Percentiles rank a stretch among this genome's conserved stretches.
phyloP scores from a whole-genome alignment of 257 asterid species.

The Solanum pinnatisectum region DNA sequence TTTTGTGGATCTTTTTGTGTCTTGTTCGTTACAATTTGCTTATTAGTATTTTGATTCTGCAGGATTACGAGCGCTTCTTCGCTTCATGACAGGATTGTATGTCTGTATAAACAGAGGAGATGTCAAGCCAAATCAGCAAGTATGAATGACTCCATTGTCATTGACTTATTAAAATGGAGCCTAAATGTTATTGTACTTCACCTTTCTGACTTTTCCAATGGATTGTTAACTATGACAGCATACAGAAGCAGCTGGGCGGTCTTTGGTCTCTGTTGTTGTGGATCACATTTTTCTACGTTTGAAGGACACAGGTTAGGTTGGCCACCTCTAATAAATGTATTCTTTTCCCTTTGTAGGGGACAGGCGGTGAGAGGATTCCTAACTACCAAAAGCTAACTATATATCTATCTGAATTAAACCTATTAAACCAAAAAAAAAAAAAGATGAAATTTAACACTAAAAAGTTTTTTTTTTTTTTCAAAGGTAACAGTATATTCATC shows the following conservation, averaged over 20 bases:
- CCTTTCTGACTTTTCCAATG: neutral
- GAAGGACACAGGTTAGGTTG: conserved; percentile 80
- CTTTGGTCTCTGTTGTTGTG: conserved; percentile 71
- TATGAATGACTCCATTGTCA: conserved; percentile 15
- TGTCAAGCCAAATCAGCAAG: conserved; percentile 74
- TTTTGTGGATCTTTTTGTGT: neutral
- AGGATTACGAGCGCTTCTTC: conserved; percentile 98
- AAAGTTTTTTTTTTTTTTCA: neutral
- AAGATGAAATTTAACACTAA: neutral
- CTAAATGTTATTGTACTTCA: neutral
- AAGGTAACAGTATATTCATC: neutral
- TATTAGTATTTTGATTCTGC: conserved; percentile 8
- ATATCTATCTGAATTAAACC: neutral
- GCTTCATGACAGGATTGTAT: conserved; percentile 84
- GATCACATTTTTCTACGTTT: conserved; percentile 95
- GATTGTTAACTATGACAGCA: conserved; percentile 32
- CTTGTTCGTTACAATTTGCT: conserved; percentile 2
- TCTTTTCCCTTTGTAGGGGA: neutral
- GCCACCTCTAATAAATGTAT: conserved; percentile 4
- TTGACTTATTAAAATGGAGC: neutral
- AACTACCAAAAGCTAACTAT: neutral
- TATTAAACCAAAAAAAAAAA: neutral
- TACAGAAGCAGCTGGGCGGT: conserved; percentile 93
- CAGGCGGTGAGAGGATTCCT: neutral
- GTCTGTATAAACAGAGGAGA: conserved; percentile 96